These are phyloP conservation scores for Leishmania lainsoni DNA, from an alignment of 208 protist species.

Conservation along the genomic window DNA sequence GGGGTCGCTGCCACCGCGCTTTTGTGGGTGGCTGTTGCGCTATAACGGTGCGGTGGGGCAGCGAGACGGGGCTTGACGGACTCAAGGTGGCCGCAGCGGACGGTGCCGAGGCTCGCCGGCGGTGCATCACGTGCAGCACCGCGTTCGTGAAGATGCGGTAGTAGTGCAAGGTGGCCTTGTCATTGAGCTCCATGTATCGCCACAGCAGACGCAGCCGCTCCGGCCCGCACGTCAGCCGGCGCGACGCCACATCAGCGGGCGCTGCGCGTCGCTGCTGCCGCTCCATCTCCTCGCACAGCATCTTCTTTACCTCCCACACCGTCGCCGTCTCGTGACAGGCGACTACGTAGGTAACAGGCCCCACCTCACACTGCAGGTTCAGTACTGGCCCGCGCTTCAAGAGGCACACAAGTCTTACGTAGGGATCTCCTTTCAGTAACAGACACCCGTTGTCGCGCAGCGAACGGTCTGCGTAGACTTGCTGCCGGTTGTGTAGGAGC, in stretches of 20 bases:
- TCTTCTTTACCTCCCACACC: constrained; percentile 79
- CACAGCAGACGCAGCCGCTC: constrained; percentile 76
- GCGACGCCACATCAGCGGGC: background rate
- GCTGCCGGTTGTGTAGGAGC: constrained; percentile 79
- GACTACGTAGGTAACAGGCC: constrained; percentile 38
- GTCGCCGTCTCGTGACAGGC: constrained; percentile 59
- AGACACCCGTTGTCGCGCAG: constrained; percentile 80
- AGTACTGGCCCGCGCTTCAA: constrained; percentile 71
- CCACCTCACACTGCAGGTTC: constrained; percentile 64
- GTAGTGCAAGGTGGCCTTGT: constrained; percentile 80
- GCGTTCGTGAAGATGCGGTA: constrained; percentile 84
- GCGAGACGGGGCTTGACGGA: background rate
- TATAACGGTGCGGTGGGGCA: background rate
- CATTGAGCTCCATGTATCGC: constrained; percentile 88
- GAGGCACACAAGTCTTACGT: constrained; percentile 67
- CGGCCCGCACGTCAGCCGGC: constrained; percentile 36
- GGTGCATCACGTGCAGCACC: constrained; percentile 51
- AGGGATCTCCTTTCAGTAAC: constrained; percentile 88
- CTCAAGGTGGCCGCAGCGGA: background rate
- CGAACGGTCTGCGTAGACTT: constrained; percentile 56
- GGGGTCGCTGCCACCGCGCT: constrained; percentile 25
- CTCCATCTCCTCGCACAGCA: constrained; percentile 57
- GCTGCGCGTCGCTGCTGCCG: constrained; percentile 24
- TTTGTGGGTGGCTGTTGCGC: constrained; percentile 1
- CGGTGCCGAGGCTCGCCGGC: constrained; percentile 15